Percentiles rank a stretch among this genome's conserved stretches.
Conservation (phyloP, 345 rosid species). For the Pelargonium nanum region DNA sequence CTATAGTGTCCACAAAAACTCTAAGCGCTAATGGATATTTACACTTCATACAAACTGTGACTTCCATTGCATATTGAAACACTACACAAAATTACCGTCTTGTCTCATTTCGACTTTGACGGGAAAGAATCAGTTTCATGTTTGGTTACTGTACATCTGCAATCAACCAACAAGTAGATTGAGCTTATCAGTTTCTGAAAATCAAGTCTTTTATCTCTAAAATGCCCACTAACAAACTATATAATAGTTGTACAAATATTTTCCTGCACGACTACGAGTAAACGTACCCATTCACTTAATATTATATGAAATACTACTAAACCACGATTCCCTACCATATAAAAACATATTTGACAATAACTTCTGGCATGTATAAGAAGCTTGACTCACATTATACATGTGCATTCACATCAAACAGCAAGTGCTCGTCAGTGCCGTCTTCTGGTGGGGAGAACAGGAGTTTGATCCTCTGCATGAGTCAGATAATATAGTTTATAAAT, state of each 20-base stretch:
- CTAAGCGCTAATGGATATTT: not conserved
- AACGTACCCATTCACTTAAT: not conserved
- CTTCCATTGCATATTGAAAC: no score
- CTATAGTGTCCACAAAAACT: not conserved
- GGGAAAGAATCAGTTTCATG: not conserved
- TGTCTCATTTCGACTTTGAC: not conserved
- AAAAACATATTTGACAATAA: not conserved
- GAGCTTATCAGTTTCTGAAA: not conserved
- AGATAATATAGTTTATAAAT: no score
- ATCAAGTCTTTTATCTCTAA: no score
- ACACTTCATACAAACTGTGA: constrained; percentile 1
- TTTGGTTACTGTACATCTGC: not conserved
- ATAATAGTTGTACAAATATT: no score
- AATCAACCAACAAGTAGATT: not conserved
- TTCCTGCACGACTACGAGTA: no score
- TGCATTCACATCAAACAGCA: no score
- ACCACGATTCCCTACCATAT: not conserved
- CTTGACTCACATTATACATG: no score
- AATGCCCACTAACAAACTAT: no score
- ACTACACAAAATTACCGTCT: not conserved
- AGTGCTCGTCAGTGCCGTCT: no score
- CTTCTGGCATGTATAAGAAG: not conserved
- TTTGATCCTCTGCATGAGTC: no score
- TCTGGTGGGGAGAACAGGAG: no score
- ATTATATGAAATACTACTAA: not conserved